phyloP scores from a whole-genome alignment of 2,329 filamentous ascomycete species.

The Penicillium paneum region DNA sequence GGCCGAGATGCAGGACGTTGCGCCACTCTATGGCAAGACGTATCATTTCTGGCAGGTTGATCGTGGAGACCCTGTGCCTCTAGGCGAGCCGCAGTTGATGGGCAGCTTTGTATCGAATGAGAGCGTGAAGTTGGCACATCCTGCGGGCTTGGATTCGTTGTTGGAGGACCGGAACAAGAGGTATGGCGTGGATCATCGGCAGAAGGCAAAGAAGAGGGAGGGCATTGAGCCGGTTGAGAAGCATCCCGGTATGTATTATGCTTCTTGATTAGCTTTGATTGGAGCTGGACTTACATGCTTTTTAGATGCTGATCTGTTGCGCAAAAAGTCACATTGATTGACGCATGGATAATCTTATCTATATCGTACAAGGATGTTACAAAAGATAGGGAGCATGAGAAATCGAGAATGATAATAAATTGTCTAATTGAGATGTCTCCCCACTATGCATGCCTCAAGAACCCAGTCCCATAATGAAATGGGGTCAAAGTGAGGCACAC shows the following conservation, averaged over 20 bases:
- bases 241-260: constrained; percentile 33
- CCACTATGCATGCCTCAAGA: constrained; percentile 37
- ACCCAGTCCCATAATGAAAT: constrained; percentile 48
- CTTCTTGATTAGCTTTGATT: not conserved
- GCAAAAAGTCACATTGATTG: constrained; percentile 11
- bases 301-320: constrained; percentile 37
- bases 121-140: constrained; percentile 22
- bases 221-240: constrained; percentile 43
- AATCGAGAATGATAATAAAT: not conserved
- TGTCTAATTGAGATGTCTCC: constrained; percentile 41
- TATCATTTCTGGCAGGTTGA: constrained; percentile 88
- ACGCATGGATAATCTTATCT: not conserved
- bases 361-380: not conserved
- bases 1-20: constrained; percentile 73
- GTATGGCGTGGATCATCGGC: constrained; percentile 51
- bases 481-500: constrained; percentile 41
- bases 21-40: constrained; percentile 75
- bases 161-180: constrained; percentile 53
- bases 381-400: not conserved
- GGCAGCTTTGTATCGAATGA: constrained; percentile 51
- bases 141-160: constrained; percentile 33
- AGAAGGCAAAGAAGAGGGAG: constrained; percentile 54
- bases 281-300: constrained; percentile 1
- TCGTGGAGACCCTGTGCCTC: constrained; percentile 61
- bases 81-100: constrained; percentile 63